A percentile compares a stretch with the other conserved stretches of the same genome.
These are phyloP conservation scores for Phialophora chinensis DNA, from an alignment of 2,329 filamentous ascomycete genomes.

Conservation along the genomic window DNA sequence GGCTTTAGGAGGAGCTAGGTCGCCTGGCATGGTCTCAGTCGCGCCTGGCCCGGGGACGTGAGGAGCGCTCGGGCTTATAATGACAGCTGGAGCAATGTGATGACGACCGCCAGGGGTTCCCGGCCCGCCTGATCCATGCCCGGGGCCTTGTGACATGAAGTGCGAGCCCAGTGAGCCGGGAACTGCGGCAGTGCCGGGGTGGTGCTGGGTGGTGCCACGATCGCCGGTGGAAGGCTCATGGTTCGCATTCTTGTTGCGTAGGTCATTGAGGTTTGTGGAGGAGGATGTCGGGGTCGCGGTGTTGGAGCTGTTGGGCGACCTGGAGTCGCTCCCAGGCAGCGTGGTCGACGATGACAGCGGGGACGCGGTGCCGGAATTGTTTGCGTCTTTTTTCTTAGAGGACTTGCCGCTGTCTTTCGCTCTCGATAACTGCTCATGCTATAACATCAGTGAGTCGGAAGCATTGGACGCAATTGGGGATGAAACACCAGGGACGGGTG, in stretches of 20 bases:
- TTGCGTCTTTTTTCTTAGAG: constrained; percentile 65
- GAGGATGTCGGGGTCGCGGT: constrained; percentile 84
- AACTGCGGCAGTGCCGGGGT: constrained; percentile 39
- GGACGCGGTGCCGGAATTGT: constrained; percentile 72
- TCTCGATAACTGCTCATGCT: constrained; percentile 86
- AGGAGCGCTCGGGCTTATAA: constrained; percentile 95
- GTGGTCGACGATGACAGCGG: constrained; percentile 66
- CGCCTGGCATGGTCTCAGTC: constrained; percentile 96
- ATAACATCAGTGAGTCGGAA: constrained; percentile 41
- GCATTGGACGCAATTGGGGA: constrained; percentile 16
- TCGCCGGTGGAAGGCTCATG: constrained; percentile 51
- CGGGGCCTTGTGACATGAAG: constrained; percentile 44
- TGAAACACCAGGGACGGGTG: neutral
- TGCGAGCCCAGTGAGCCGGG: constrained; percentile 46
- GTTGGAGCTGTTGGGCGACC: constrained; percentile 66
- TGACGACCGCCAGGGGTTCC: constrained; percentile 69
- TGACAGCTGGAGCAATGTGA: constrained; percentile 79
- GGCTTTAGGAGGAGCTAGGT: constrained; percentile 90
- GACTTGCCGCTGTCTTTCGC: constrained; percentile 87
- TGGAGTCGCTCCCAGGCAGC: constrained; percentile 49
- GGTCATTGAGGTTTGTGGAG: constrained; percentile 82
- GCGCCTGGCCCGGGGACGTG: constrained; percentile 91
- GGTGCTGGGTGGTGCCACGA: constrained; percentile 34
- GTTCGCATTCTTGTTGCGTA: constrained; percentile 74
- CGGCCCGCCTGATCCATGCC: constrained; percentile 55